A percentile compares a stretch with the other conserved stretches of the same genome.
Evolutionary conservation across 345 rosid genomes (phyloP).

Genomic region (Euphorbia peplus): DNA sequence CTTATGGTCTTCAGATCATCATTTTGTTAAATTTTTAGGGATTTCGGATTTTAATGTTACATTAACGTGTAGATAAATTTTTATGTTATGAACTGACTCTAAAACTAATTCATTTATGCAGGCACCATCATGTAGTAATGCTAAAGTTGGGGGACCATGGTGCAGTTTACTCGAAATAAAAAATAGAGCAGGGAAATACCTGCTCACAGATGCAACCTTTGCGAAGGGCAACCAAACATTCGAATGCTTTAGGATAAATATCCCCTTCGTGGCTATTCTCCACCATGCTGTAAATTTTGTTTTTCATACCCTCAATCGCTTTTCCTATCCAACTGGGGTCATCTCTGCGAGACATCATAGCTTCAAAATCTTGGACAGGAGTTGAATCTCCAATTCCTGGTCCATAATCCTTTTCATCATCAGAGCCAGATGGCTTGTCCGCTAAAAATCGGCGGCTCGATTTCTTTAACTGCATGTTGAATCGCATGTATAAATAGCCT

Average conservation of each 20-base stretch:
- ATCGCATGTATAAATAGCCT: not conserved
- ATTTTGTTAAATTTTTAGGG: too few relatives aligned
- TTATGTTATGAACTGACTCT: too few relatives aligned
- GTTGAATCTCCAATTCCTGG: conserved; percentile 53
- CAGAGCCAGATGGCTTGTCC: conserved; percentile 67
- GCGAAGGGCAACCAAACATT: conserved; percentile 64
- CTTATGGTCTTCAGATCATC: too few relatives aligned
- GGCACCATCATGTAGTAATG: too few relatives aligned
- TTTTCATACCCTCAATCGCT: conserved; percentile 67
- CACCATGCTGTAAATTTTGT: conserved; percentile 46
- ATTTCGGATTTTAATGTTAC: too few relatives aligned
- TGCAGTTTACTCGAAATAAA: not conserved
- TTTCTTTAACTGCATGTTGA: conserved; percentile 62
- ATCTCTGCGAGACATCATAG: conserved; percentile 79
- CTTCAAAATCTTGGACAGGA: conserved; percentile 79
- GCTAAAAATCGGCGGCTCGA: conserved; percentile 37
- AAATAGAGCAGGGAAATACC: conserved; percentile 32
- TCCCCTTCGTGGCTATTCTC: conserved; percentile 40
- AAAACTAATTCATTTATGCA: too few relatives aligned
- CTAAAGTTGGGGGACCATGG: too few relatives aligned
- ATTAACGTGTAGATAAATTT: too few relatives aligned
- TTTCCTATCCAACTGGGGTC: conserved; percentile 51
- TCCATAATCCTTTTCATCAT: conserved; percentile 38
- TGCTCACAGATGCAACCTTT: conserved; percentile 86
- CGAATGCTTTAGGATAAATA: conserved; percentile 47